Conservation (phyloP, 2,329 filamentous ascomycete genomes). For the Alternaria solani region DNA sequence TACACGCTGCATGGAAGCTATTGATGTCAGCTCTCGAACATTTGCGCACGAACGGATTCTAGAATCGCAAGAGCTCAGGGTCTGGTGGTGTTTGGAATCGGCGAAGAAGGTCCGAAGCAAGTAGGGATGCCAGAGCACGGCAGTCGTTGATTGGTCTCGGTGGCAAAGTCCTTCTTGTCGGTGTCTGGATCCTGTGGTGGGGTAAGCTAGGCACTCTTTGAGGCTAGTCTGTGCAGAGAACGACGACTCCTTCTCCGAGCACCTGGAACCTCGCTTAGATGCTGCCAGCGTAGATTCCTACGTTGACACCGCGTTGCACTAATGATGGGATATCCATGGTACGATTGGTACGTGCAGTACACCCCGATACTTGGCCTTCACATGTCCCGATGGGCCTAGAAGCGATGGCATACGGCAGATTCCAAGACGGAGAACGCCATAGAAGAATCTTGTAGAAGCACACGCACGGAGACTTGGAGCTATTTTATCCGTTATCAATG, state of each 20-base stretch:
- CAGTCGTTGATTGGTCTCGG: neutral
- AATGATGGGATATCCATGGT: neutral
- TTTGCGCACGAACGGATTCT: neutral
- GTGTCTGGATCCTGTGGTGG: neutral
- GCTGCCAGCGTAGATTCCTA: neutral
- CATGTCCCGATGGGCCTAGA: neutral
- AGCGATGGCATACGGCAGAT: neutral
- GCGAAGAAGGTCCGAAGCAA: neutral
- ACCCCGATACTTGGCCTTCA: neutral
- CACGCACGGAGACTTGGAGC: neutral
- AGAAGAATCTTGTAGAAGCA: neutral
- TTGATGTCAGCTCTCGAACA: neutral
- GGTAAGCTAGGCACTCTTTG: neutral
- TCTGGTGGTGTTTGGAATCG: neutral
- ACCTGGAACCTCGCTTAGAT: neutral
- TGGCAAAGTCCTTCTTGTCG: neutral
- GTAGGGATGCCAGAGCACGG: neutral
- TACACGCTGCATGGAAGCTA: neutral
- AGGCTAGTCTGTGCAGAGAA: constrained; percentile 1
- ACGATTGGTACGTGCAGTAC: neutral
- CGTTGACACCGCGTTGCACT: neutral
- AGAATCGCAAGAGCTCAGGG: constrained; percentile 1
- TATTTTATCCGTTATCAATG: neutral
- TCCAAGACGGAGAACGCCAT: neutral
- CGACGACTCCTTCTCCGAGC: neutral